Base-by-base conservation (phyloP, 1,139 yeast species). In the Protomyces macrosporus region DNA sequence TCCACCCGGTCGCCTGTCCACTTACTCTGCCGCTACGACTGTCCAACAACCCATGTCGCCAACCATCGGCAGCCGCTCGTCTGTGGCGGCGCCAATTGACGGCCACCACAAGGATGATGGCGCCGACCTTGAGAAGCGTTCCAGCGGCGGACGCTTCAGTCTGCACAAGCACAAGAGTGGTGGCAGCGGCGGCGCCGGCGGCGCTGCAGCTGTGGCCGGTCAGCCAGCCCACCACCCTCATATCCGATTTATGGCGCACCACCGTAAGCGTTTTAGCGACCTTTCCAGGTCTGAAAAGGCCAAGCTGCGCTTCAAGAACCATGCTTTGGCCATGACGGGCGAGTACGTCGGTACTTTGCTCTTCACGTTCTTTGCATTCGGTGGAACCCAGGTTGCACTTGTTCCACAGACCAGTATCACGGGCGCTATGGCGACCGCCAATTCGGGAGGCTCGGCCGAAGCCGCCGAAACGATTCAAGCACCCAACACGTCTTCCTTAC, bases 281-380 rank as follows among this genome's bases (percentile, higher is more conserved):
- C 23, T 42, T 14, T 42, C 48, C 5, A 42, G 4, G 48, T 6
- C 32, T 6, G 48, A 42, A 14, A 14, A 42, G 48, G 48, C 48
- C 33, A 55, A 40, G 45, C 36, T 58, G 32, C 40, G 56, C 5
- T 10, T 58, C n/a, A 58, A 58, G 56, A 58, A 58, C 36, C 62
- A 60, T 36, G 10, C 53, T 45, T 74, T 83, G 67, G 86, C 86
- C 30, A 76, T 79, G 39, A 73, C 79, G 67, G 87, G 85, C 74
- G 96, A 89, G 76, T 87, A 89, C 74, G 82, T 85, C 71, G 97
- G 97, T 71, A 90, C 97, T 48, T 88, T 87, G 72, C 79, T 87
- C 75, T 90, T 90, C 76, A 79, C 89, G 70, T 86, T 90, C 85
- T 81, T 85, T 68, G 96, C 96, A 6, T 88, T 83, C 70, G 81